Evolutionary conservation across 306 rosid genomes (phyloP), one percentile per base, ranked within the genome.

Genomic region (Calophaca sinica): DNA sequence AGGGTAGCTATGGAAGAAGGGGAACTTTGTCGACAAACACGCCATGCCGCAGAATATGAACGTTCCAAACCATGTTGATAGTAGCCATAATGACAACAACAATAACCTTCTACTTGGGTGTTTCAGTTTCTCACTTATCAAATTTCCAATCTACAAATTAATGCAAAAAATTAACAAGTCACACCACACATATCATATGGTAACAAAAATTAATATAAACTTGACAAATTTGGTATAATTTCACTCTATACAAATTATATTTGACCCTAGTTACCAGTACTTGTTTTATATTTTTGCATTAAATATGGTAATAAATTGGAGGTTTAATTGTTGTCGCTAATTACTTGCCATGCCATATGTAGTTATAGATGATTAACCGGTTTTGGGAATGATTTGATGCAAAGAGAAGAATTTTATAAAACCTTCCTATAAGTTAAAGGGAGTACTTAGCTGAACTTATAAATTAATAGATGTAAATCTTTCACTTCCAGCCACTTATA

Each of bases 51-150:
- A 85, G 3, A 90, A 5, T 10, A 90, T 60, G 6, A 88, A 68
- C 12, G 90, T 88, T 5, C 97, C 97, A 33, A 80, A 69, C 96
- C 97, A 87, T 26, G 92, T 90, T 0, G 97, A 92, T 5, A 92
- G 51, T 36, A 87, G 26, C 92, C 93, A 88, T 49, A 92, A 38
- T 2, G 83, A 28, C 46, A 75, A 0, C 8, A 50, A 4, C 12
- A 86, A 8, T 72, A 84, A 2, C 91, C 87, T 61, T 46, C 62
- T 80, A 68, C 74, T 87, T 49, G 97, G 94, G 41, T 92, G 97
- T 3, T 62, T 69, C 83, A 92, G 9, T 62, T 80, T 86, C 74
- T 70, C 76, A 44, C 87, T 79, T 29, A 90, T 55, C 78, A 88
- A 0, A 9, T 41, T 70, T 28, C 84, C 94, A 0, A 92, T 42